Evolutionary conservation across 2,329 filamentous ascomycete genomes (phyloP).

Genomic region (Colletotrichum lupini): DNA sequence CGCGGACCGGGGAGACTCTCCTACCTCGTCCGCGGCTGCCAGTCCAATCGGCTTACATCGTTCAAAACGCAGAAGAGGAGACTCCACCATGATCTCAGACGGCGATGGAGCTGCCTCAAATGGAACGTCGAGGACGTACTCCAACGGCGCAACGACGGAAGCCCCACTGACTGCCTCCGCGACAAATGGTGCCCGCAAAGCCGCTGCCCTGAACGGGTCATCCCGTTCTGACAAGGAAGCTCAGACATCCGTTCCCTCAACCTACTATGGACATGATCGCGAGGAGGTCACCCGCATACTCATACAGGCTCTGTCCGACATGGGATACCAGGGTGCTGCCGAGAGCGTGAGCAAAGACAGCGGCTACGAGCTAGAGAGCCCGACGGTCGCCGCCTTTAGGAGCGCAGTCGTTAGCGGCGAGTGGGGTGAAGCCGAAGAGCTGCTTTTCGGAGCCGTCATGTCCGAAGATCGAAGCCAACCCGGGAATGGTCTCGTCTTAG

Average conservation of each 20-base stretch:
- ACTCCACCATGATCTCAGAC: constrained; percentile 72
- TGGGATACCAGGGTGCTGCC: constrained; percentile 87
- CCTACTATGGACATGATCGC: constrained; percentile 86
- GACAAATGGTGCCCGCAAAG: constrained; percentile 58
- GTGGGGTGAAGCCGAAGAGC: constrained; percentile 86
- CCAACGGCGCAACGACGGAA: constrained; percentile 68
- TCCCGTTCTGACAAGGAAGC: constrained; percentile 41
- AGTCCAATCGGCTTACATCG: constrained; percentile 39
- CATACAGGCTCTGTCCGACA: constrained; percentile 88
- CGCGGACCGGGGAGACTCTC: constrained; percentile 47
- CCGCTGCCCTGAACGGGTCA: constrained; percentile 36
- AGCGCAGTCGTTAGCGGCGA: constrained; percentile 81
- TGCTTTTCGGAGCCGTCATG: constrained; percentile 70
- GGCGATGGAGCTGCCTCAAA: constrained; percentile 62
- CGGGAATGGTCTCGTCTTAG: constrained; percentile 76
- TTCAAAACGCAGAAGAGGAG: constrained; percentile 67
- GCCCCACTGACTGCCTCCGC: constrained; percentile 40
- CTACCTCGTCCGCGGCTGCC: constrained; percentile 39
- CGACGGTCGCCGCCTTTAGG: constrained; percentile 87
- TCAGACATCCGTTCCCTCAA: constrained; percentile 43
- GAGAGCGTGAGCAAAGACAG: constrained; percentile 81
- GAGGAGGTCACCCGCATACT: constrained; percentile 94
- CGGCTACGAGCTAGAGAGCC: constrained; percentile 87
- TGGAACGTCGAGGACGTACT: constrained; percentile 61
- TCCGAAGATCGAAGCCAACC: constrained; percentile 46